A percentile compares a stretch with the other conserved stretches of the same genome.
These are phyloP conservation scores for Wickerhamomyces tratensis DNA, from an alignment of 805 yeast species.

Conservation along the genomic window DNA sequence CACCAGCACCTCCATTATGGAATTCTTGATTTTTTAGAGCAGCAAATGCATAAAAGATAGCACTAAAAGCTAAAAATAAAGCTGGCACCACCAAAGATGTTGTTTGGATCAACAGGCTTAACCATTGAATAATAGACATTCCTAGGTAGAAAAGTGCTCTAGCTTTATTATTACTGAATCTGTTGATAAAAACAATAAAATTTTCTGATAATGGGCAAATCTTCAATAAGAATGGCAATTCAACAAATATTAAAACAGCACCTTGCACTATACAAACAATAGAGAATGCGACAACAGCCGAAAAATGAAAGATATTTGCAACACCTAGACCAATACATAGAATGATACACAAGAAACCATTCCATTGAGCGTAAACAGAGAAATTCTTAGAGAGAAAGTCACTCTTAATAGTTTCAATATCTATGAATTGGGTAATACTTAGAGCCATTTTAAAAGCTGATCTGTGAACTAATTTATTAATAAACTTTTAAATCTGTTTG, in stretches of 20 bases:
- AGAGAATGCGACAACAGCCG: slow-evolving; percentile 74
- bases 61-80: slow-evolving; percentile 56
- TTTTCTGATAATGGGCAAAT: slow-evolving; percentile 90
- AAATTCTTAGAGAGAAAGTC: slow-evolving; percentile 62
- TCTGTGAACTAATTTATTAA: no score
- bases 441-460: slow-evolving; percentile 27
- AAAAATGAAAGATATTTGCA: slow-evolving; percentile 83
- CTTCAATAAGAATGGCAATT: slow-evolving; percentile 79
- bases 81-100: slow-evolving; percentile 86
- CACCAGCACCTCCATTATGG: slow-evolving; percentile 27
- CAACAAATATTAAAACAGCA: slow-evolving; percentile 72
- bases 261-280: slow-evolving; percentile 78
- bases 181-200: slow-evolving; percentile 59
- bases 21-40: slow-evolving; percentile 78
- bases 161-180: slow-evolving; percentile 81
- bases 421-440: slow-evolving; percentile 32
- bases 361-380: slow-evolving; percentile 77
- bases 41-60: slow-evolving; percentile 68
- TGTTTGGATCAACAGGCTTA: slow-evolving; percentile 55
- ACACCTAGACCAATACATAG: slow-evolving; percentile 88
- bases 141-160: slow-evolving; percentile 73
- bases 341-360: slow-evolving; percentile 69
- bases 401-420: slow-evolving; percentile 35
- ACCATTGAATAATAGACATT: slow-evolving; percentile 77
- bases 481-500: no score